Evolutionary conservation across 192 early-diverging fungal species (phyloP).

Genomic region (Rhizophagus clarus): DNA sequence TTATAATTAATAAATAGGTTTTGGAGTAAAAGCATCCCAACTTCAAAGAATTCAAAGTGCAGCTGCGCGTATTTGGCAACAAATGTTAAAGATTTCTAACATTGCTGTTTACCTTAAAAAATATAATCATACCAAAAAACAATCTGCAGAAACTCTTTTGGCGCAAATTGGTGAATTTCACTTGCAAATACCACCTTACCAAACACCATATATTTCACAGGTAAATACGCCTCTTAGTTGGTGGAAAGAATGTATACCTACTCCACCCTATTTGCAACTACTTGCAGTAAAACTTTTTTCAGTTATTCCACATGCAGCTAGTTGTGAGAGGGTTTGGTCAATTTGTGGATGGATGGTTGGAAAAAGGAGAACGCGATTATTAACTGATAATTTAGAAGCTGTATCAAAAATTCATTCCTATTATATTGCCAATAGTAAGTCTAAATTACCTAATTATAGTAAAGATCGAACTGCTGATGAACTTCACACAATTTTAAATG

Average conservation of each 20-base stretch:
- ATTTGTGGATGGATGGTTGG: not conserved
- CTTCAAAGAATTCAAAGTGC: not conserved
- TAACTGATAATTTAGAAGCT: not conserved
- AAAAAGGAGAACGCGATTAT: not conserved
- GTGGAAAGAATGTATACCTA: not conserved
- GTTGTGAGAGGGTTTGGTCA: slow-evolving; percentile 6
- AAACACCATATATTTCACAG: not conserved
- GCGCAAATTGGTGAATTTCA: not conserved
- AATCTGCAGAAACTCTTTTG: not conserved
- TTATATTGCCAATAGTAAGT: slow-evolving; percentile 11
- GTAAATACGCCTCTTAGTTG: not conserved
- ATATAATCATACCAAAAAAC: not conserved
- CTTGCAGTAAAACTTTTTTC: not conserved
- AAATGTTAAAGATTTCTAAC: not conserved
- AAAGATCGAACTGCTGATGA: too few species aligned
- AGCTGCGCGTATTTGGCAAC: not conserved
- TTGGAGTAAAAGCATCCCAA: not conserved
- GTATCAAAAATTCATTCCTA: not conserved
- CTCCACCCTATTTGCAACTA: not conserved
- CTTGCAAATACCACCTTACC: not conserved
- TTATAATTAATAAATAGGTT: not conserved
- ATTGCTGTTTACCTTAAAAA: not conserved
- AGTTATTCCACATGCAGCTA: not conserved
- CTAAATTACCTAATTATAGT: too few species aligned
- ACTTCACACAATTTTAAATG: too few species aligned